These are phyloP conservation scores for Antrodiella citrinella DNA, from an alignment of 768 basidiomycete species.

Conservation along the genomic window DNA sequence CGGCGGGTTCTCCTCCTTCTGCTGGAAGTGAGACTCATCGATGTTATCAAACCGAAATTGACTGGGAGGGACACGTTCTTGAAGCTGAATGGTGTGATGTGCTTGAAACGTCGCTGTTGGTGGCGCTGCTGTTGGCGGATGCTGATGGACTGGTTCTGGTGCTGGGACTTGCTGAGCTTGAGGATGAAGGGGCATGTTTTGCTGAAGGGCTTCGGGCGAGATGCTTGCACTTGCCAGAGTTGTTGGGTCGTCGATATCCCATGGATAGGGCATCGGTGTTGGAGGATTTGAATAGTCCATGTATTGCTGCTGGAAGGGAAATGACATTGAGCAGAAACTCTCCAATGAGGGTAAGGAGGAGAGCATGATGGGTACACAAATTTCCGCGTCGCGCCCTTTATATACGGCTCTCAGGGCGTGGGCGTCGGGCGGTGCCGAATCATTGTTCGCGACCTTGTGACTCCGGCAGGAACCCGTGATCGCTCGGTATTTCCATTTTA, in stretches of 20 bases:
- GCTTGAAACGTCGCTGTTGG: background rate
- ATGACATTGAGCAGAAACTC: conserved; percentile 12
- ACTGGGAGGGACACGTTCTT: conserved; percentile 5
- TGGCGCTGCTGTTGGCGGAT: background rate
- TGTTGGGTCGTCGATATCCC: conserved; percentile 6
- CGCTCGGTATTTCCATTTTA: background rate
- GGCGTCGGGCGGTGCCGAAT: background rate
- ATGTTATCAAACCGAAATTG: conserved; percentile 11
- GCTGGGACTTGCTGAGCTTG: background rate
- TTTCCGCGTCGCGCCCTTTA: background rate
- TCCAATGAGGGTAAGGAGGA: background rate
- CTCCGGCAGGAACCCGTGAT: background rate
- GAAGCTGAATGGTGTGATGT: conserved; percentile 6
- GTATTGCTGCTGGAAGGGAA: conserved; percentile 14
- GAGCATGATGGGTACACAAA: background rate
- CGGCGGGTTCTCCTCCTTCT: background rate
- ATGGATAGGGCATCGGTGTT: conserved; percentile 13
- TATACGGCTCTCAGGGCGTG: background rate
- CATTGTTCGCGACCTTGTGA: background rate
- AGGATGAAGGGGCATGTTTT: background rate
- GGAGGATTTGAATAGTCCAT: conserved; percentile 16
- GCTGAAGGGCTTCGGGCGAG: background rate
- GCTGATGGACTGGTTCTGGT: background rate
- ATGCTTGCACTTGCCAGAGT: background rate
- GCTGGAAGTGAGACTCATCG: conserved; percentile 8